Base-by-base conservation (phyloP, 2,329 filamentous ascomycete genomes). In the Sclerotinia minor region DNA sequence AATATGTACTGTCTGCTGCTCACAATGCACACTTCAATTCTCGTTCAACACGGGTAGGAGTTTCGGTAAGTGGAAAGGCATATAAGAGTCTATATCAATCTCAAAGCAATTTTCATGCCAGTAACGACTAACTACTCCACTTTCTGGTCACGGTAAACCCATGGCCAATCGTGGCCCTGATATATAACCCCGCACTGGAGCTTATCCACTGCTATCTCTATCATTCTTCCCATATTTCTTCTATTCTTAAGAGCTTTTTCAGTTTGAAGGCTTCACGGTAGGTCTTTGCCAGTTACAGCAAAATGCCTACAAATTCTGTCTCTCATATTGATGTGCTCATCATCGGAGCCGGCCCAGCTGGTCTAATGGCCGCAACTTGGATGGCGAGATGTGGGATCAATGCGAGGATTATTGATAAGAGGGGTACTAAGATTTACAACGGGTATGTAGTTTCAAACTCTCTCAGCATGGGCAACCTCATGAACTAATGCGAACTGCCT, bases 311-410 rank as follows among this genome's bases (percentile, higher is more conserved):
- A 3, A 11, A 35, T 45, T 3, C 26, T 1, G 3, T 24, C 17
- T 65, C 61, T n/a, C n/a, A 68, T 47, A 78, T 80, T 41, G 81
- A 83, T 74, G 81, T 83, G 26, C 73, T 83, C 7, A 82, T 85
- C 52, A 74, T 84, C 9, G 83, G 83, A 24, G 83, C 83, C 21
- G 83, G 83, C 17, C 83, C 83, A 2, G 78, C 80, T 11, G 80
- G 80, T 17, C 76, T 83, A 11, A 81, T 84, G 75, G 78, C 81
- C n/a, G 82, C 81, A 17, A 80, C 80, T 17, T 84, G 83, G 79
- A 79, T 84, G 75, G 78, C 81, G 13, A 78, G 79, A 53, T 83
- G 80, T 70, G 80, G 80, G 24, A 80, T 85, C 68, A 80, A 79
- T 5, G 79, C 82, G 8, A 78, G 82, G 47, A 83, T 86, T 54